Conservation (phyloP, 257 asterid species). For the Penstemon eatonii region DNA sequence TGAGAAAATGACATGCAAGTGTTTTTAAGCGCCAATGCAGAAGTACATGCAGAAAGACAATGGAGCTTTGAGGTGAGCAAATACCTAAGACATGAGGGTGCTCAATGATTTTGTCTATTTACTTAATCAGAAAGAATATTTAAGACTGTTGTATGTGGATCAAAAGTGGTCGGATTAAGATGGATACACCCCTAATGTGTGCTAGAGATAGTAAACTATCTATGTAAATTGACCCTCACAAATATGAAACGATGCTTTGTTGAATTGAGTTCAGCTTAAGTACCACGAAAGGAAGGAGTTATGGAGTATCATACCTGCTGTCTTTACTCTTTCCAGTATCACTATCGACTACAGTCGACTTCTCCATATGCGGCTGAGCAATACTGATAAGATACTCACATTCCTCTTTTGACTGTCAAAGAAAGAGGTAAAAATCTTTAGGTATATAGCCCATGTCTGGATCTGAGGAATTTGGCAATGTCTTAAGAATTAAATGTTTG, state of each 20-base stretch:
- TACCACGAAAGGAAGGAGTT: constrained; percentile 8
- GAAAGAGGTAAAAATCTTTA: constrained; percentile 9
- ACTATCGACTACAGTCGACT: constrained; percentile 88
- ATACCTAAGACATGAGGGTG: constrained; percentile 1
- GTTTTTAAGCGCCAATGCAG: neutral
- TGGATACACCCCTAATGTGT: constrained; percentile 1
- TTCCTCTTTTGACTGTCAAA: constrained; percentile 82
- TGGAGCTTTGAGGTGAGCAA: constrained; percentile 8
- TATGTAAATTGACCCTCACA: constrained; percentile 6
- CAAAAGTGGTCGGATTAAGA: constrained; percentile 5
- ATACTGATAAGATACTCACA: constrained; percentile 87
- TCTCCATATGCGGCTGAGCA: constrained; percentile 86
- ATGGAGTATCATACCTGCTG: constrained; percentile 64
- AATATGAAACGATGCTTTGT: constrained; percentile 1
- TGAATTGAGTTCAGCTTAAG: constrained; percentile 10
- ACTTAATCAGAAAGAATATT: neutral
- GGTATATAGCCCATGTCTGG: constrained; percentile 15
- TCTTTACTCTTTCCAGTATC: constrained; percentile 87
- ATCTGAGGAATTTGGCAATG: constrained; percentile 19
- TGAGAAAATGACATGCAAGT: too few relatives aligned
- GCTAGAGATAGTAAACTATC: constrained; percentile 6
- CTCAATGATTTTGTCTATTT: constrained; percentile 1
- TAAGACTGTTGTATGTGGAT: constrained; percentile 5
- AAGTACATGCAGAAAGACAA: neutral
- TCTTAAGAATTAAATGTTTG: constrained; percentile 14